Percentiles rank a stretch among this genome's conserved stretches.
Conservation (phyloP, 225 moss, liverwort and hornwort genomes). For the Straminergon stramineum region DNA sequence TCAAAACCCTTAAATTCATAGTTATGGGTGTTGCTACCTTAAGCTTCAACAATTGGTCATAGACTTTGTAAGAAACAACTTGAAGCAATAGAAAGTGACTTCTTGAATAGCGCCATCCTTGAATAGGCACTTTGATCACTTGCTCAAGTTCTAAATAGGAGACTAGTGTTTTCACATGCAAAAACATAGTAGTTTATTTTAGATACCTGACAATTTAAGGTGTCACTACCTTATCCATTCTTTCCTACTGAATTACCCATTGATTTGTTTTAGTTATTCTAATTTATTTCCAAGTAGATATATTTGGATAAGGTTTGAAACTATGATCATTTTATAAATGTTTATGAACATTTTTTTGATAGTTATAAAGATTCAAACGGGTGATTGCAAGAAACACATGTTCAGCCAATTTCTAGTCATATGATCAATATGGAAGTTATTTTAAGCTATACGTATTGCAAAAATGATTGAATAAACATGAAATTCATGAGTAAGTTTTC, state of each 20-base stretch:
- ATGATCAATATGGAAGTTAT: too few species aligned
- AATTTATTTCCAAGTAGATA: not conserved
- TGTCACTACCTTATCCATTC: not conserved
- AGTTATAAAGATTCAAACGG: not conserved
- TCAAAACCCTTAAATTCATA: too few species aligned
- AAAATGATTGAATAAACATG: too few species aligned
- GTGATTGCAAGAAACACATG: too few species aligned
- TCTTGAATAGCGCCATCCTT: fast-evolving
- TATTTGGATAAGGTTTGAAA: not conserved
- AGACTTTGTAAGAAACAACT: not conserved
- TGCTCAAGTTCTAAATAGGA: not conserved
- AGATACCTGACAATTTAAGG: not conserved
- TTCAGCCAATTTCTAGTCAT: too few species aligned
- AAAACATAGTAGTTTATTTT: not conserved
- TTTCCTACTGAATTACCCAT: not conserved
- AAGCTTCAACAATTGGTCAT: not conserved
- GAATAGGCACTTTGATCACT: not conserved
- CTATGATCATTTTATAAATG: too few species aligned
- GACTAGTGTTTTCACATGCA: not conserved
- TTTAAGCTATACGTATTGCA: too few species aligned
- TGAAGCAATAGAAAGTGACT: not conserved
- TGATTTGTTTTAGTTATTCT: not conserved
- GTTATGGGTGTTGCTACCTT: too few species aligned
- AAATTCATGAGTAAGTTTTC: too few species aligned
- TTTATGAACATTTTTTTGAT: too few species aligned